Evolutionary conservation across 75 land plant genomes (phyloP).

Genomic region (Ceratopteris richardii): DNA sequence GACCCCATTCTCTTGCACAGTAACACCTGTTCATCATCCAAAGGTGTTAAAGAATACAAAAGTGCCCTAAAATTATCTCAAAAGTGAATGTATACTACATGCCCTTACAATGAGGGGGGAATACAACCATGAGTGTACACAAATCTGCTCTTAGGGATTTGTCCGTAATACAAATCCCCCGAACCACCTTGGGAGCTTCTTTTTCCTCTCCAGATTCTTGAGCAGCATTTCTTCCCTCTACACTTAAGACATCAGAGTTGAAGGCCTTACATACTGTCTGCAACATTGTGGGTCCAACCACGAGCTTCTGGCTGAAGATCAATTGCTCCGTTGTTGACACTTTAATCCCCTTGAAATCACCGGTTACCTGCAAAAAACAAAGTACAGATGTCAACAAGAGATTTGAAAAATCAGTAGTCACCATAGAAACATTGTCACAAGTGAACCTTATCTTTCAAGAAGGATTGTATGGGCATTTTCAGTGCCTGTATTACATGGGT

Average conservation of each 20-base stretch:
- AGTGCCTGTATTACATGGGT: conserved; percentile 38
- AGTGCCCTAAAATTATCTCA: too few species aligned
- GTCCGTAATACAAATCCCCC: conserved; percentile 68
- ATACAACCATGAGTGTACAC: conserved; percentile 52
- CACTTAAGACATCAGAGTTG: conserved; percentile 2
- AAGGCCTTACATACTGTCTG: conserved; percentile 14
- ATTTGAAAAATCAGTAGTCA: too few species aligned
- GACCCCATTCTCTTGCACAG: conserved; percentile 33
- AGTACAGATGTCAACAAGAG: not conserved
- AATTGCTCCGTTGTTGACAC: conserved; percentile 73
- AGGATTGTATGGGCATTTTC: conserved; percentile 41
- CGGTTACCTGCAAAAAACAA: conserved; percentile 40
- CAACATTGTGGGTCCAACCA: conserved; percentile 46
- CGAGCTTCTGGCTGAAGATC: conserved; percentile 50
- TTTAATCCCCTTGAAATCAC: conserved; percentile 56
- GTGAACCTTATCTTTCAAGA: conserved; percentile 50
- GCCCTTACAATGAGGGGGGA: conserved; percentile 83
- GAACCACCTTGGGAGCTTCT: conserved; percentile 37
- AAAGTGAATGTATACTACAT: not conserved
- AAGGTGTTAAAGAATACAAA: too few species aligned
- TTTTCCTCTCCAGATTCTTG: not conserved
- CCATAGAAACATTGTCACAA: too few species aligned
- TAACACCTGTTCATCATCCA: conserved; percentile 34
- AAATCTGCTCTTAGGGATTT: conserved; percentile 47
- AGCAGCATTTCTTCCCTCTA: too few species aligned